Evolutionary conservation across 1,284 basidiomycete species (phyloP).

Genomic region (Pholiota adiposa): DNA sequence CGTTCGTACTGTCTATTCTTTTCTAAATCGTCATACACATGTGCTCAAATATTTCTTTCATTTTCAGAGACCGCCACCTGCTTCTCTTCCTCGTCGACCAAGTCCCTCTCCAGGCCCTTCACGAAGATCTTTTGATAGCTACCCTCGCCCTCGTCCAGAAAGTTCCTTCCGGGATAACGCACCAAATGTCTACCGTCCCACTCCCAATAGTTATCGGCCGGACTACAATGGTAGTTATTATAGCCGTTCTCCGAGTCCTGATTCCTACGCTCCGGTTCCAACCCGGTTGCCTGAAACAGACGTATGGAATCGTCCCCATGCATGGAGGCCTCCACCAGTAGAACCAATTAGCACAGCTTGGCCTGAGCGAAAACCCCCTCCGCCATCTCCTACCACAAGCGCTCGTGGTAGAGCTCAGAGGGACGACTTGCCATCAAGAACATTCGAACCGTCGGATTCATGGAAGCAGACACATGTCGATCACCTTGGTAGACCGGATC

Average conservation of each 20-base stretch:
- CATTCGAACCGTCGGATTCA: slow-evolving; percentile 71
- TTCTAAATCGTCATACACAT: slow-evolving; percentile 1
- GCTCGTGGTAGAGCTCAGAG: slow-evolving; percentile 32
- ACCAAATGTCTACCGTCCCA: slow-evolving; percentile 33
- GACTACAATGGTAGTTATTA: slow-evolving; percentile 42
- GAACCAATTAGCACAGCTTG: slow-evolving; percentile 29
- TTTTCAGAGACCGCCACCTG: slow-evolving; percentile 33
- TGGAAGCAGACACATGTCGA: slow-evolving; percentile 66
- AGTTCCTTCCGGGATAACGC: slow-evolving; percentile 42
- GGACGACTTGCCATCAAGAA: slow-evolving; percentile 49
- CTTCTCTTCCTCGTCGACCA: slow-evolving; percentile 41
- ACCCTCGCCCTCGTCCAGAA: slow-evolving; percentile 44
- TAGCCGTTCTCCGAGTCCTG: slow-evolving; percentile 55
- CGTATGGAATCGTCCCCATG: slow-evolving; percentile 41
- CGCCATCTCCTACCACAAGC: slow-evolving; percentile 35
- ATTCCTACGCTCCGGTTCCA: slow-evolving; percentile 45
- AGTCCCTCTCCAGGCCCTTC: slow-evolving; percentile 50
- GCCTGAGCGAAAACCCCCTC: slow-evolving; percentile 36
- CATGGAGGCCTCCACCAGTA: slow-evolving; percentile 31
- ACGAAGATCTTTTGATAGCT: slow-evolving; percentile 54
- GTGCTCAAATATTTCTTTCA: slow-evolving; percentile 13
- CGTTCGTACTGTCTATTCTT: slow-evolving; percentile 32
- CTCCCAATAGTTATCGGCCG: slow-evolving; percentile 46
- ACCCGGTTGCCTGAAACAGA: slow-evolving; percentile 35
- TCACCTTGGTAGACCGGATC: slow-evolving; percentile 32